Evolutionary conservation across 2,329 filamentous ascomycete genomes (phyloP), one percentile per base, ranked within the genome.

Genomic region (Exserohilum turcica): DNA sequence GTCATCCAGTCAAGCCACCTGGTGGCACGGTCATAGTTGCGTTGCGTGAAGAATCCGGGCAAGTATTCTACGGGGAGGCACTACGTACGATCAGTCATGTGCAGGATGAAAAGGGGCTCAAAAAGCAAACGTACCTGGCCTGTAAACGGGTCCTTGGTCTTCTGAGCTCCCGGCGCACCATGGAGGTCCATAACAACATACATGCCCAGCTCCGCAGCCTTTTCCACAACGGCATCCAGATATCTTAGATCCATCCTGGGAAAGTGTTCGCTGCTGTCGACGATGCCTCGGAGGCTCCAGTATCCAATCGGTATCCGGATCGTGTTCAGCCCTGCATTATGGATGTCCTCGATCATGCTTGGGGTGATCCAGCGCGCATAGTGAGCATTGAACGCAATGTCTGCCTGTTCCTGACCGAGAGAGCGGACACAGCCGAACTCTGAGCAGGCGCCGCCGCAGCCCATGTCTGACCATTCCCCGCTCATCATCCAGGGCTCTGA

Each of bases 1-100:
- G 81, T 79, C 60, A 86, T 80, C 79, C 80, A 85, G 42, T 78
- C 70, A 13, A 86, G 78, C 72, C 84, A 86, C 45, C 77, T 64
- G 48, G 79, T 59, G 1, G 82, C 82, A 13, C 84, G 82, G 29
- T 77, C 77, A 66, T 84, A 87, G 68, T 87, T 79, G 61, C 80
- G 79, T 51, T 79, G 76, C 16, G 76, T 73, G 68, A 85, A 87
- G 72, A 87, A 86, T 0, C 82, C 82, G 2, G 83, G 51, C 6
- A 54, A 35, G 13, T 32, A n/a, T 27, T 46, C n/a, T 18, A 36
- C 32, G 10, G 33, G 15, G 60, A 4, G 57, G 65, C 7, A 69
- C 74, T 64, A 52, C 43, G 10, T 64, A 52, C 43, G 10, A 18
- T 29, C n/a, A 10, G 10, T 43, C 38, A 48, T 37, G 43, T n/a